These are phyloP conservation scores for Lentinula sp. DNA, from an alignment of 768 basidiomycete genomes.

Conservation along the genomic window DNA sequence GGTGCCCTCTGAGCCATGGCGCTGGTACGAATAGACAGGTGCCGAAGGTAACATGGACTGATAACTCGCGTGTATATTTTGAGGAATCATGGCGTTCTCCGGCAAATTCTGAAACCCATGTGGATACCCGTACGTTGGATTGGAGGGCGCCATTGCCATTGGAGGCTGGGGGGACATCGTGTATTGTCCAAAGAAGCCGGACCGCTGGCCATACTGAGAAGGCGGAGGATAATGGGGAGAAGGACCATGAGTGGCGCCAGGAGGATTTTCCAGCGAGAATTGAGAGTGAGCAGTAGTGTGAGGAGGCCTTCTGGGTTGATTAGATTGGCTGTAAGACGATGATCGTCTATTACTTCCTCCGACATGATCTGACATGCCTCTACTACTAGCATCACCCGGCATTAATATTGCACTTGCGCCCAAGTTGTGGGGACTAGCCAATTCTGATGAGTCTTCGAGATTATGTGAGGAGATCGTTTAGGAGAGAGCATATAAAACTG, in stretches of 20 bases:
- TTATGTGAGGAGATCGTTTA: neutral
- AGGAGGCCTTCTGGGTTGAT: neutral
- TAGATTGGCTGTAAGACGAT: neutral
- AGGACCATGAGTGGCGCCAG: constrained; percentile 8
- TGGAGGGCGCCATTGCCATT: constrained; percentile 29
- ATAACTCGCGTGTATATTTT: constrained; percentile 35
- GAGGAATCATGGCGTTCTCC: constrained; percentile 32
- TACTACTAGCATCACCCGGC: constrained; percentile 2
- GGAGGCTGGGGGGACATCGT: constrained; percentile 37
- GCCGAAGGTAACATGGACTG: constrained; percentile 32
- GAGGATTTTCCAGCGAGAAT: neutral
- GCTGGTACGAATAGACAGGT: constrained; percentile 33
- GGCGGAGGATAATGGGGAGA: constrained; percentile 22
- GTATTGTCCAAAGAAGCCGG: constrained; percentile 39
- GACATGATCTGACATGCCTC: neutral
- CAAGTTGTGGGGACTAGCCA: too few species aligned
- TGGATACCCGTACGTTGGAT: constrained; percentile 24
- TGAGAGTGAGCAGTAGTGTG: neutral
- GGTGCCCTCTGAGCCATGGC: constrained; percentile 25
- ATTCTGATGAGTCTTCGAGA: constrained; percentile 1
- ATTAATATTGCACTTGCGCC: neutral
- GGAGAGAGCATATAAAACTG: constrained; percentile 2
- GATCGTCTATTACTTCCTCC: neutral
- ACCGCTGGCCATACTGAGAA: constrained; percentile 25
- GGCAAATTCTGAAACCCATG: constrained; percentile 27